A percentile compares a stretch with the other conserved stretches of the same genome.
These are phyloP conservation scores for Leccinum truebloodii DNA, from an alignment of 768 basidiomycete species.

Conservation along the genomic window DNA sequence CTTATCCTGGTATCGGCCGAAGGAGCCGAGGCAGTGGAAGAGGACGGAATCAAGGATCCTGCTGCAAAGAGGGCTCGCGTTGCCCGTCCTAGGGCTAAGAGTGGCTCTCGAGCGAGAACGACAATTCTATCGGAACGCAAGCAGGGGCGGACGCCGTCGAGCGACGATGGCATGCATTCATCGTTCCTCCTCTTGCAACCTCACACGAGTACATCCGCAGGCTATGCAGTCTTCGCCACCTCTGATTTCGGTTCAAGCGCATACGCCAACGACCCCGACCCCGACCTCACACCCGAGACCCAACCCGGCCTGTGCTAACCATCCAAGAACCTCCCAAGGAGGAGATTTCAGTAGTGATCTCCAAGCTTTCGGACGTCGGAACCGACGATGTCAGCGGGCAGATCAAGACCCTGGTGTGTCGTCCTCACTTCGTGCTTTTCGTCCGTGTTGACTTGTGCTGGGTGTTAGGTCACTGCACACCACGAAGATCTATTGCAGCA, in stretches of 20 bases:
- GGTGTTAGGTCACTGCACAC: conserved; percentile 69
- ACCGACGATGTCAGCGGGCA: conserved; percentile 93
- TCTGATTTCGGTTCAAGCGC: conserved; percentile 83
- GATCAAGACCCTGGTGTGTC: conserved; percentile 68
- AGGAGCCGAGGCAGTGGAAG: conserved; percentile 15
- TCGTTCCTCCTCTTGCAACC: background rate
- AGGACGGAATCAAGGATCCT: conserved; percentile 13
- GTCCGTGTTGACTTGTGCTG: background rate
- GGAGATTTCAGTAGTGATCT: conserved; percentile 86
- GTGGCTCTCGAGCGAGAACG: conserved; percentile 20
- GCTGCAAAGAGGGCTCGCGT: conserved; percentile 22
- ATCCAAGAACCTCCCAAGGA: conserved; percentile 65
- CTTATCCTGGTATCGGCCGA: conserved; percentile 12
- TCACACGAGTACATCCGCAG: conserved; percentile 37
- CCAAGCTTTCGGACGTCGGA: conserved; percentile 74
- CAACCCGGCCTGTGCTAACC: conserved; percentile 20
- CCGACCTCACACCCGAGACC: conserved; percentile 28
- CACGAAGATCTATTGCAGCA: conserved; percentile 69
- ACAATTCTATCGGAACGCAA: background rate
- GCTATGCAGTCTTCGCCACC: conserved; percentile 74
- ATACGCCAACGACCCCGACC: conserved; percentile 81
- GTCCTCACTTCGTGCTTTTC: background rate
- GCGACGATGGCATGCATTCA: conserved; percentile 23
- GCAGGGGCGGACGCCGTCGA: background rate
- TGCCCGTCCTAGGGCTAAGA: conserved; percentile 25